Evolutionary conservation across 2,329 filamentous ascomycete species (phyloP).

Genomic region (Bipolaris gigantea): DNA sequence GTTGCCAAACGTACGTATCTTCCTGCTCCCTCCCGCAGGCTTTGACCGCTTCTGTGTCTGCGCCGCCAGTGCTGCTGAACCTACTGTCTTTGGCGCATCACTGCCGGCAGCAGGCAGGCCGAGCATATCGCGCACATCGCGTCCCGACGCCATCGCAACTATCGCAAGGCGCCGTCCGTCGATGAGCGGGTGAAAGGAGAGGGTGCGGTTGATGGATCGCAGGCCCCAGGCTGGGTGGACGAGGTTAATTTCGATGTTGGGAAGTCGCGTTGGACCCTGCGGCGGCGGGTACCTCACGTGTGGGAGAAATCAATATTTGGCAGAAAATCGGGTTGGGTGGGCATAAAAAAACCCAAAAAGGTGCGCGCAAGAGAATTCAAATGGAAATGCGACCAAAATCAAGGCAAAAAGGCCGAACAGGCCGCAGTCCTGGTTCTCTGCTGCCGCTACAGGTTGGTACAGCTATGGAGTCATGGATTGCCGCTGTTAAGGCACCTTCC

Average conservation of each 20-base stretch:
- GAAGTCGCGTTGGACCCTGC: conserved; percentile 16
- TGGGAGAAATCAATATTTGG: conserved; percentile 3
- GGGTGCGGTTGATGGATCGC: conserved; percentile 30
- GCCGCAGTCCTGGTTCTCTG: conserved; percentile 7
- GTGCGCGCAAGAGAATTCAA: conserved; percentile 7
- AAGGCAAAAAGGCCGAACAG: background rate
- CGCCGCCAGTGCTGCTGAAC: conserved; percentile 13
- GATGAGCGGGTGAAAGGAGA: conserved; percentile 20
- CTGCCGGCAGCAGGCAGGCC: conserved; percentile 66
- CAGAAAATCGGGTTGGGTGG: conserved; percentile 8
- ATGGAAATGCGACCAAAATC: background rate
- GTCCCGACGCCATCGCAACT: conserved; percentile 42
- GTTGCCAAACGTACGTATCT: conserved; percentile 51
- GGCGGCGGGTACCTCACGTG: conserved; percentile 16
- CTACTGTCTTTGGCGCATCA: conserved; percentile 45
- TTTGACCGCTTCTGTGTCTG: conserved; percentile 74
- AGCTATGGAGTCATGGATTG: conserved; percentile 18
- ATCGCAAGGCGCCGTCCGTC: conserved; percentile 22
- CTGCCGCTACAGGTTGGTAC: conserved; percentile 13
- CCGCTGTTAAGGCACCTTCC: conserved; percentile 17
- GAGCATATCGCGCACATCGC: conserved; percentile 84
- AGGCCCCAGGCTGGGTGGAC: conserved; percentile 28
- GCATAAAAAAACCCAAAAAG: background rate
- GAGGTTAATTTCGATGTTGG: conserved; percentile 20
- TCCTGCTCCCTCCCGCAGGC: conserved; percentile 56